phyloP scores from a whole-genome alignment of 2,329 filamentous ascomycete genomes.

The Fusarium sterilihyphosum region DNA sequence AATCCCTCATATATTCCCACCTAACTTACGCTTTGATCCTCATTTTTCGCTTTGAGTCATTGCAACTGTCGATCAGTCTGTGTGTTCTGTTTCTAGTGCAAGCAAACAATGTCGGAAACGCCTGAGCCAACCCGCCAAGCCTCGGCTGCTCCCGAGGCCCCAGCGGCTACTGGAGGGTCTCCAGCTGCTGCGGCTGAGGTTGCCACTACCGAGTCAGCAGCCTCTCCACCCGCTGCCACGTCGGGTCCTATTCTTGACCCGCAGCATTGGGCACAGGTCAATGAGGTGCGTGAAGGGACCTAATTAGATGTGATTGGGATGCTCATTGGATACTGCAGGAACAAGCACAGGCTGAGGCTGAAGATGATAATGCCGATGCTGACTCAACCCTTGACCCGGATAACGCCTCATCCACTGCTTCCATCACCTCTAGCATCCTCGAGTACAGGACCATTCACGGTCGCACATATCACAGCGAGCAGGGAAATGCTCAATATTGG shows the following conservation, averaged over 20 bases:
- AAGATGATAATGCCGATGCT: background rate
- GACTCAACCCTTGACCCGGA: conserved; percentile 14
- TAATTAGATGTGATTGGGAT: background rate
- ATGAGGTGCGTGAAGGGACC: conserved; percentile 10
- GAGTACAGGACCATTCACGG: conserved; percentile 38
- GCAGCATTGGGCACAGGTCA: conserved; percentile 33
- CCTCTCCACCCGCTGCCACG: background rate
- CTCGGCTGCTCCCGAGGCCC: background rate
- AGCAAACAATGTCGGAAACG: background rate
- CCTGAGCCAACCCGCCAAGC: background rate
- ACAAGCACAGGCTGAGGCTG: background rate
- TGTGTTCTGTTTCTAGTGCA: background rate
- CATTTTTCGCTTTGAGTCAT: background rate
- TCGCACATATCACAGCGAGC: conserved; percentile 38
- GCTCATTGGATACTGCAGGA: background rate
- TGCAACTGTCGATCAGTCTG: background rate
- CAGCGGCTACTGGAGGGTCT: background rate
- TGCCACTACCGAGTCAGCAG: background rate
- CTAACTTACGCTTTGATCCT: background rate
- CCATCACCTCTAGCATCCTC: conserved; percentile 34
- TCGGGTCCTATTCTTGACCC: conserved; percentile 23
- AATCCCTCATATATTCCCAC: background rate
- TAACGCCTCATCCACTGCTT: conserved; percentile 30
- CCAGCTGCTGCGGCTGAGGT: background rate
- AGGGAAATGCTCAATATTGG: conserved; percentile 42